Evolutionary conservation across 2,329 filamentous ascomycete species (phyloP), one percentile per base, ranked within the genome.

Genomic region (Fusarium floridanum): DNA sequence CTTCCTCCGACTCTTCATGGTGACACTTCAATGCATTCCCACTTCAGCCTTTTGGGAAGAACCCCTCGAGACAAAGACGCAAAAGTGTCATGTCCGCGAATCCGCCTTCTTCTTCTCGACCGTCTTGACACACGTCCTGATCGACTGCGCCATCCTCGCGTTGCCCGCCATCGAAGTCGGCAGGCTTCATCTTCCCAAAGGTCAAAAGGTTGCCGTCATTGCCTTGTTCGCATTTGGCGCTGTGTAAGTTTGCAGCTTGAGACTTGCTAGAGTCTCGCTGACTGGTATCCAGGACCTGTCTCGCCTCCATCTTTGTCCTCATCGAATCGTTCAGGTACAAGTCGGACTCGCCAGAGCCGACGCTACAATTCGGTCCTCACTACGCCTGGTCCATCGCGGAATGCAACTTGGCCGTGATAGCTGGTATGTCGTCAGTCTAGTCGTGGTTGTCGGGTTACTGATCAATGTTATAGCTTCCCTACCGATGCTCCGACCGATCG

Each of bases 21-120:
- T 78, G 1, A 79, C 80, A 2, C 80, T 83, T 32, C 80, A 81
- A 53, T 83, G 82, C 48, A 41, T 81, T 6, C 83, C 83, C 0
- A 68, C 83, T 0, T 77, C 80, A 24, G 79, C 76, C 4, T 80
- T 82, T 32, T 84, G 81, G 82, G 74, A 81, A 22, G 74, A 75
- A 11, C 66, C 71, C 3, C 74, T 82, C 32, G 61, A 64, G n/a
- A 63, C 59, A 6, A 64, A 66, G 32, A 76, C 73, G 4, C 74
- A 71, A 1, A 68, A 74, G 14, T 84, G 82, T 68, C 75, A 70
- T 5, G 80, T 83, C 17, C 71, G 79, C 43, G 79, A 79, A 64
- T 73, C 75, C 16, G 78, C 77, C 0, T 83, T 81, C 29, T 82
- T 82, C 68, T 79, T 82, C 45, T 79, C 80, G 16, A 81, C 80